Percentiles rank a stretch among this genome's conserved stretches.
These are phyloP conservation scores for Polyporus tsugae DNA, from an alignment of 1,284 basidiomycete species.

Conservation along the genomic window DNA sequence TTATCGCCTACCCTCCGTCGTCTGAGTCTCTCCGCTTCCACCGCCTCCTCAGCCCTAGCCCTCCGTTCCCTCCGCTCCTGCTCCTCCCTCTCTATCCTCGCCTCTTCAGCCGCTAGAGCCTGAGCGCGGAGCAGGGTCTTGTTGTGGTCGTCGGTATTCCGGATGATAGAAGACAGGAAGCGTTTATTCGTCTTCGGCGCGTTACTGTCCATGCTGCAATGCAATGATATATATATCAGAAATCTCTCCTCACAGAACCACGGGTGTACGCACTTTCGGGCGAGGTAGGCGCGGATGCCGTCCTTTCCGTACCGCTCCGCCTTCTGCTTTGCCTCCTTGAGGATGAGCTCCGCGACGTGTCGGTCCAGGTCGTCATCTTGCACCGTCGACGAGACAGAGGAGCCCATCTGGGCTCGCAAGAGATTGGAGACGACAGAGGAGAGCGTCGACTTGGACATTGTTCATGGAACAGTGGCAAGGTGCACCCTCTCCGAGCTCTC, in stretches of 20 bases:
- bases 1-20: slow-evolving; percentile 48
- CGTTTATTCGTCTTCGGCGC: slow-evolving; percentile 90
- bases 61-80: slow-evolving; percentile 67
- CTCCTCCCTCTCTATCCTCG: slow-evolving; percentile 69
- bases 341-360: slow-evolving; percentile 87
- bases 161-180: slow-evolving; percentile 88
- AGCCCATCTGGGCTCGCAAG: slow-evolving; percentile 83
- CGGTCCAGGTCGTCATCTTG: slow-evolving; percentile 87
- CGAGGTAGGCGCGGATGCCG: slow-evolving; percentile 75
- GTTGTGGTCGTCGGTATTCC: slow-evolving; percentile 93
- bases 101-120: slow-evolving; percentile 76
- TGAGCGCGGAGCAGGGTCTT: slow-evolving; percentile 82
- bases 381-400: slow-evolving; percentile 68
- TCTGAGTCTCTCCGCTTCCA: slow-evolving; percentile 64
- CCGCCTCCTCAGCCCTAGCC: slow-evolving; percentile 74
- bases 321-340: slow-evolving; percentile 91
- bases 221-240: slow-evolving; percentile 24
- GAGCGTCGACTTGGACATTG: slow-evolving; percentile 55
- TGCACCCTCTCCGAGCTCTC: neutral
- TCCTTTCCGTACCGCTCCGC: slow-evolving; percentile 75
- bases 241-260: neutral
- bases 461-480: slow-evolving; percentile 9
- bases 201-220: slow-evolving; percentile 50
- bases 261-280: slow-evolving; percentile 46
- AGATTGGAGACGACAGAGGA: slow-evolving; percentile 88